Evolutionary conservation across 2,329 filamentous ascomycete genomes (phyloP).

Genomic region (Venturia oleaginea): DNA sequence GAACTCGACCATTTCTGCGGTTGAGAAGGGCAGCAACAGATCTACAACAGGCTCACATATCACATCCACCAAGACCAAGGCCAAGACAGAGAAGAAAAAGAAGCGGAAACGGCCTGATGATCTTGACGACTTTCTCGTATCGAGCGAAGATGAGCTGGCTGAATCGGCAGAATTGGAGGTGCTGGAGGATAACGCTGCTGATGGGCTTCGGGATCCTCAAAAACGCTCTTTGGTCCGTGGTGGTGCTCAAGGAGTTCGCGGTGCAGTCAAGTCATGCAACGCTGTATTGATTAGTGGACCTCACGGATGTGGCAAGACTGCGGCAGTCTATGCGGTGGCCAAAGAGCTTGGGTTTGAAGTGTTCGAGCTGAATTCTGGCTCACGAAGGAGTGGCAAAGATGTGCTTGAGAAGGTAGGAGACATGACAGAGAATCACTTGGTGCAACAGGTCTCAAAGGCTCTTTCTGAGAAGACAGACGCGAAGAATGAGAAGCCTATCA

Average conservation of each 20-base stretch:
- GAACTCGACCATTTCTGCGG: conserved; percentile 64
- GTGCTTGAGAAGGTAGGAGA: conserved; percentile 87
- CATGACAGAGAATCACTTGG: conserved; percentile 93
- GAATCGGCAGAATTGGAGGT: conserved; percentile 57
- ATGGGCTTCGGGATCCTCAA: conserved; percentile 19
- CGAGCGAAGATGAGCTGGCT: conserved; percentile 59
- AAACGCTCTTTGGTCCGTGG: conserved; percentile 32
- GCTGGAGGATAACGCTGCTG: conserved; percentile 35
- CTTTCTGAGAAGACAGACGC: conserved; percentile 24
- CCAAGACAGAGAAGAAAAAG: conserved; percentile 36
- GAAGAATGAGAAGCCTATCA: conserved; percentile 20
- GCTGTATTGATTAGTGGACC: conserved; percentile 81
- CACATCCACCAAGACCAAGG: conserved; percentile 18
- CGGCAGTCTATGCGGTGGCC: conserved; percentile 82
- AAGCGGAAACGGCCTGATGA: conserved; percentile 62
- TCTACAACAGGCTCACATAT: conserved; percentile 15
- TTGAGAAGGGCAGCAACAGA: conserved; percentile 51
- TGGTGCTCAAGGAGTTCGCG: conserved; percentile 21
- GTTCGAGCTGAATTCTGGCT: conserved; percentile 86
- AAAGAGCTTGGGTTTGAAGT: conserved; percentile 88
- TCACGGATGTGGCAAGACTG: conserved; percentile 85
- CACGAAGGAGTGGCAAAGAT: conserved; percentile 77
- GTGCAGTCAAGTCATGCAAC: conserved; percentile 24
- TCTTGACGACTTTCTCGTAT: conserved; percentile 70
- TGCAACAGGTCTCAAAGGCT: conserved; percentile 40